Evolutionary conservation across 169 alveolate species (phyloP).

Genomic region (Cryptosporidium ubiquitum): DNA sequence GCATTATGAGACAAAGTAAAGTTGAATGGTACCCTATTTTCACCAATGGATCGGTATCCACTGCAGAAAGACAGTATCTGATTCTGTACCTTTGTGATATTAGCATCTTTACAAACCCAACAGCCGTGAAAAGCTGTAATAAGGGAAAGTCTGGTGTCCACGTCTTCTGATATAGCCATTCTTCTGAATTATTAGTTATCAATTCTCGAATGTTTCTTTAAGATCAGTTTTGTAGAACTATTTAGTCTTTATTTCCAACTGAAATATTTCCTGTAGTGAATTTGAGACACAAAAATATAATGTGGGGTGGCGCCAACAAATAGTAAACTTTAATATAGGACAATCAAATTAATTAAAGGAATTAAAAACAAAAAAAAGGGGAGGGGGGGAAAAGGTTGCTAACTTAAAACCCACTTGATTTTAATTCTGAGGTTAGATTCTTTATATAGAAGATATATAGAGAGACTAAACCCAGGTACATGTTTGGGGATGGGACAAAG

Average conservation of each 20-base stretch:
- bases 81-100: background rate
- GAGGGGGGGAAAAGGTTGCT: too few relatives aligned
- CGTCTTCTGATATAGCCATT: background rate
- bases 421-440: too few relatives aligned
- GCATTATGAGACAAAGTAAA: conserved; percentile 24
- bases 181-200: background rate
- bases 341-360: background rate
- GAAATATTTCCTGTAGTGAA: background rate
- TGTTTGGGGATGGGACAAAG: background rate
- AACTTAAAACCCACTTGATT: background rate
- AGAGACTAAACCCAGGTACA: too few relatives aligned
- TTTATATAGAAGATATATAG: too few relatives aligned
- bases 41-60: conserved; percentile 8
- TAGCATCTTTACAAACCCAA: conserved; percentile 18
- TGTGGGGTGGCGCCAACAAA: background rate
- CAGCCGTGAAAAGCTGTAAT: conserved; percentile 15
- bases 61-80: conserved; percentile 27
- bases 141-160: conserved; percentile 24
- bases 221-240: too few relatives aligned
- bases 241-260: too few relatives aligned
- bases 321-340: background rate
- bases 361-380: too few relatives aligned
- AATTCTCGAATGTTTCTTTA: background rate
- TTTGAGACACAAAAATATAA: too few relatives aligned
- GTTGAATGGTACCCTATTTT: background rate